Evolutionary conservation across 1,139 yeast genomes (phyloP), one percentile per base, ranked within the genome.

Genomic region (Geotrichum klebahnii): DNA sequence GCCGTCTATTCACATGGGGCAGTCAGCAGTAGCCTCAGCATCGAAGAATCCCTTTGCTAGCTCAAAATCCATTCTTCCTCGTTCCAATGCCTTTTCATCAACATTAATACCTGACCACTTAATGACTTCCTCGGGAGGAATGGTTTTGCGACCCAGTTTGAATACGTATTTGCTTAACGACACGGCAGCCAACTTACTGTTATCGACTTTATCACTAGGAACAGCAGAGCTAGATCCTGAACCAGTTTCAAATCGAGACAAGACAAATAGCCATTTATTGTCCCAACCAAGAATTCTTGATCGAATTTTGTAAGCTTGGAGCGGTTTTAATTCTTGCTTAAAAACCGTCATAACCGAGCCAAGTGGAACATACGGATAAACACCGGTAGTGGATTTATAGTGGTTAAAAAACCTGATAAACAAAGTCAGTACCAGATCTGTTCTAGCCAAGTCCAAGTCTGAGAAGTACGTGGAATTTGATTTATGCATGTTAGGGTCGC

Each of bases 401-500:
- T 61, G 37, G 35, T 55, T 53, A 54, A 60, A 65, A 48, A 66
- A 66, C 50, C 60, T 57, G 45, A 60, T 58, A 58, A 89, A 78
- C 10, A 80, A 68, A 42, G 70, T 67, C 19, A 78, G 67, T 67
- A 88, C 70, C 53, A 83, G 67, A 55, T 81, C 79, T 14, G 87
- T 74, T 61, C 97, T 78, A 2, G 89, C 83, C 56, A 87, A 74
- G 63, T 90, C 97, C 62, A 88, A 71, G 60, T 90, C 97, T n/a
- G 75, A 69, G 61, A 85, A 84, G 67, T 89, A 90, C 1, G 96
- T 84, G 17, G 90, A 80, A 65, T 90, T 90, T 53, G 84, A 81
- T 69, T 90, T 90, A 71, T 90, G 97, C 50, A 88, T 62, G 62
- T 87, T 87, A 73, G 85, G 77, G 67, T 90, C 97, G 60, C 87